Conservation (phyloP, 2,329 filamentous ascomycete genomes). For the Colletotrichum filicis region DNA sequence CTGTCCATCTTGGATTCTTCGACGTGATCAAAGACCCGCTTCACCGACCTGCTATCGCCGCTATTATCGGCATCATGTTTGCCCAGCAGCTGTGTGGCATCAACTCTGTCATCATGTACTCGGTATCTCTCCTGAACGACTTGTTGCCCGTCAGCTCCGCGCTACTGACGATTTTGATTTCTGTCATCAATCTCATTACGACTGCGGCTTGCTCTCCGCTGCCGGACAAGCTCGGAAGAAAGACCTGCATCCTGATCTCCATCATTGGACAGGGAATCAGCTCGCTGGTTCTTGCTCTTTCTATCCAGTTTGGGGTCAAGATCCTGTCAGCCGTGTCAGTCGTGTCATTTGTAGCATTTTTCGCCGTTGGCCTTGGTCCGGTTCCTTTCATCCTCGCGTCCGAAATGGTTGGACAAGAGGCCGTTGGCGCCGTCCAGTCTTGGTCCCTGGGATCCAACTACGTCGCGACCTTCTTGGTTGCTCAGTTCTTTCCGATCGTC, state of each 20-base stretch:
- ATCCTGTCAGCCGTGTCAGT: constrained; percentile 84
- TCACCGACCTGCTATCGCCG: constrained; percentile 80
- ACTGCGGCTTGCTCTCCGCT: constrained; percentile 86
- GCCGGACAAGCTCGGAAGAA: constrained; percentile 88
- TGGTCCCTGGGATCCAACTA: constrained; percentile 91
- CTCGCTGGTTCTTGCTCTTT: constrained; percentile 81
- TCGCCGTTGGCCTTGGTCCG: constrained; percentile 90
- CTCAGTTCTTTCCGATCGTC: constrained; percentile 92
- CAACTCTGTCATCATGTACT: constrained; percentile 99
- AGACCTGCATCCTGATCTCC: constrained; percentile 83
- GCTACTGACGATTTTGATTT: constrained; percentile 87
- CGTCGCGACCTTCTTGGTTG: constrained; percentile 89
- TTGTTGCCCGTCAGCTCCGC: constrained; percentile 85
- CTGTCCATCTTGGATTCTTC: constrained; percentile 66
- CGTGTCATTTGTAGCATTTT: constrained; percentile 87
- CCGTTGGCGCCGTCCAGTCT: constrained; percentile 90
- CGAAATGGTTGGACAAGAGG: constrained; percentile 90
- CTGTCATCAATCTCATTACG: constrained; percentile 84
- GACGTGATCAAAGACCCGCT: constrained; percentile 74
- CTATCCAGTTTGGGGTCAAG: constrained; percentile 79
- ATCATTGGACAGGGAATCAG: constrained; percentile 86
- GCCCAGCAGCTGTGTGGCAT: constrained; percentile 94
- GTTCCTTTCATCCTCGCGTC: constrained; percentile 95
- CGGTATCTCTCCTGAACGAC: constrained; percentile 85
- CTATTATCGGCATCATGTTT: constrained; percentile 90